Conservation (phyloP, 192 early-diverging fungal species). For the Chytriomyces hyalinus region DNA sequence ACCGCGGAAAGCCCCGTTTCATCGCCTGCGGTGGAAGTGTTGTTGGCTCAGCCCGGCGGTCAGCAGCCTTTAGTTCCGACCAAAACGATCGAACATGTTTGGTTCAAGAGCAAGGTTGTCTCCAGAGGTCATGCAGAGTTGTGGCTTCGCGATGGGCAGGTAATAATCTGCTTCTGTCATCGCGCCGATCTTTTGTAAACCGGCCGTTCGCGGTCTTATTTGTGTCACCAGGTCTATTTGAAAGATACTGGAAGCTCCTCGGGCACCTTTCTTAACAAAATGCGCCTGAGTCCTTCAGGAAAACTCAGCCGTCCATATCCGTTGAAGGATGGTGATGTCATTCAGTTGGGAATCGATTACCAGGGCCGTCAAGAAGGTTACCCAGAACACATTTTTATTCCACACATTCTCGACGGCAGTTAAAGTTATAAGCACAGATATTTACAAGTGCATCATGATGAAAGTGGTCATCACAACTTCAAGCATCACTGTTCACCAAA, state of each 20-base stretch:
- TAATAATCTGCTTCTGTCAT: slow-evolving; percentile 4
- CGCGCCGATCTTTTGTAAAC: background rate
- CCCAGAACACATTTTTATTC: background rate
- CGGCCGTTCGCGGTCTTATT: background rate
- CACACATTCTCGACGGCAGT: background rate
- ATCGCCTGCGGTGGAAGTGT: slow-evolving; percentile 25
- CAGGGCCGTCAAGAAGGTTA: slow-evolving; percentile 84
- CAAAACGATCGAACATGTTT: slow-evolving; percentile 32
- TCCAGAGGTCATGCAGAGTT: slow-evolving; percentile 88
- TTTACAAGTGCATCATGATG: slow-evolving; percentile 94
- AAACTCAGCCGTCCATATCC: slow-evolving; percentile 69
- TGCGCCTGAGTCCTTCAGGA: slow-evolving; percentile 78
- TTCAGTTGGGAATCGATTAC: slow-evolving; percentile 95
- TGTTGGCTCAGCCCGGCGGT: slow-evolving; percentile 32
- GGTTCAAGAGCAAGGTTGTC: slow-evolving; percentile 78
- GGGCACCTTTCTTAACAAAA: slow-evolving; percentile 92
- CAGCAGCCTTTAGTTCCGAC: slow-evolving; percentile 37
- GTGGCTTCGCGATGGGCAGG: slow-evolving; percentile 64
- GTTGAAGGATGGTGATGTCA: slow-evolving; percentile 81
- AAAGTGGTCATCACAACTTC: slow-evolving; percentile 46
- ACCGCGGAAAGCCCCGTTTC: slow-evolving; percentile 27
- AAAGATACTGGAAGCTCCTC: slow-evolving; percentile 83
- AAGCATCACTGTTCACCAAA: slow-evolving; percentile 35
- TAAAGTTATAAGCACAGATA: slow-evolving; percentile 59
- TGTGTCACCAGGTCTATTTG: slow-evolving; percentile 73